Percentiles rank a stretch among this genome's conserved stretches.
phyloP scores from a whole-genome alignment of 2,329 filamentous ascomycete species.

The Penicillium griseofulvum region DNA sequence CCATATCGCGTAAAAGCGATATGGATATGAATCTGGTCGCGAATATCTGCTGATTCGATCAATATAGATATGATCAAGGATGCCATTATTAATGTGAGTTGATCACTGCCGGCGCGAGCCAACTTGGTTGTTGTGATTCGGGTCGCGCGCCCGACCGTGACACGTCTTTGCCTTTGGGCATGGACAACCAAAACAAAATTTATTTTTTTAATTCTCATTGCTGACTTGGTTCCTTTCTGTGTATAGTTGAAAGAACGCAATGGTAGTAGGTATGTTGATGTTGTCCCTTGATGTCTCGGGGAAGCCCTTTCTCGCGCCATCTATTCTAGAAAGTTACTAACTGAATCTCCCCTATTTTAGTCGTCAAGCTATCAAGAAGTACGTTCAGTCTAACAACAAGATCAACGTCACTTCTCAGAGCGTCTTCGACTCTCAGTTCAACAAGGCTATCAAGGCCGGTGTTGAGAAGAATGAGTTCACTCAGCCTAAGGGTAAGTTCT shows the following conservation, averaged over 20 bases:
- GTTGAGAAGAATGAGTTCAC: conserved; percentile 84
- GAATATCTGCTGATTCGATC: conserved; percentile 52
- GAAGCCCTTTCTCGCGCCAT: conserved; percentile 25
- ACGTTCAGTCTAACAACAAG: conserved; percentile 70
- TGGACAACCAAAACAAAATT: conserved; percentile 25
- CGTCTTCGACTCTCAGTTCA: conserved; percentile 73
- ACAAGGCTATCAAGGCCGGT: conserved; percentile 76
- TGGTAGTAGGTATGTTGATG: conserved; percentile 62
- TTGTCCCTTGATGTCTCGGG: conserved; percentile 23
- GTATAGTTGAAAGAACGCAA: conserved; percentile 66
- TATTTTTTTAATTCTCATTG: conserved; percentile 27
- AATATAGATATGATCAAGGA: conserved; percentile 69
- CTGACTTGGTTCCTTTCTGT: conserved; percentile 49
- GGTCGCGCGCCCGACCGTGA: conserved; percentile 41
- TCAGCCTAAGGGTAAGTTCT: conserved; percentile 80
- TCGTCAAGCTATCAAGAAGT: conserved; percentile 73
- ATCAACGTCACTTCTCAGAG: conserved; percentile 54
- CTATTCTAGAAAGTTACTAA: conserved; percentile 21
- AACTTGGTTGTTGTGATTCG: conserved; percentile 35
- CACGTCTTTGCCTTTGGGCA: conserved; percentile 29
- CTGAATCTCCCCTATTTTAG: conserved; percentile 45
- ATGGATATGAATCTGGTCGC: conserved; percentile 49
- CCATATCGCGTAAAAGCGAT: conserved; percentile 46
- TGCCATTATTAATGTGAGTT: conserved; percentile 68
- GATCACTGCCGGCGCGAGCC: conserved; percentile 49